A percentile compares a stretch with the other conserved stretches of the same genome.
Conservation (phyloP, 345 rosid genomes). For the Lagerstroemia speciosa region DNA sequence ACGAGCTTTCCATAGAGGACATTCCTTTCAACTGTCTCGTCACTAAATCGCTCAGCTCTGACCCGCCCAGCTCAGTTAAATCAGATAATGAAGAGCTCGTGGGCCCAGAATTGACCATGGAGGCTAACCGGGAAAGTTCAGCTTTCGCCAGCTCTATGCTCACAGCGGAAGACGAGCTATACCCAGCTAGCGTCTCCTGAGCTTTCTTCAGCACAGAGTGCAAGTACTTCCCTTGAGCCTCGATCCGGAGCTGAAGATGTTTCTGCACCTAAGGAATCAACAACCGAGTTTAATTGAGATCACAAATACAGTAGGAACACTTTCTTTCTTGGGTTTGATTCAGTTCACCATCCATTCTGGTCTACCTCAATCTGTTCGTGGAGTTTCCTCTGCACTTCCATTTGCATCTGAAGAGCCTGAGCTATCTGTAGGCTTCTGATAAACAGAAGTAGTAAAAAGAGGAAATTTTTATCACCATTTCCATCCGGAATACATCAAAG, state of each 20-base stretch:
- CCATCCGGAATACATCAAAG: neutral
- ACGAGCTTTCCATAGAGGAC: constrained; percentile 72
- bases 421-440: constrained; percentile 59
- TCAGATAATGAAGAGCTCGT: constrained; percentile 57
- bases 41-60: constrained; percentile 24
- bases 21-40: constrained; percentile 27
- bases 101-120: constrained; percentile 51
- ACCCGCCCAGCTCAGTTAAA: constrained; percentile 40
- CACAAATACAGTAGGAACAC: neutral
- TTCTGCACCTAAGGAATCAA: constrained; percentile 69
- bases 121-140: constrained; percentile 60
- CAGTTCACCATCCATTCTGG: neutral
- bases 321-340: neutral
- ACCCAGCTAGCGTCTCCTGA: constrained; percentile 78
- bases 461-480: neutral
- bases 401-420: constrained; percentile 76
- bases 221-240: constrained; percentile 92
- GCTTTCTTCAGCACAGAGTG: constrained; percentile 77
- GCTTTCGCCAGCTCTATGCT: constrained; percentile 58
- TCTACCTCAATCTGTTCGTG: constrained; percentile 90
- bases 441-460: constrained; percentile 14
- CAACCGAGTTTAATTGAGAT: neutral
- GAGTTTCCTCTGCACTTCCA: constrained; percentile 90
- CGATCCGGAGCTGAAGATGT: constrained; percentile 86
- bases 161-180: constrained; percentile 47